phyloP scores from a whole-genome alignment of 768 basidiomycete species.

The Pleurotus salmoneostramineus region DNA sequence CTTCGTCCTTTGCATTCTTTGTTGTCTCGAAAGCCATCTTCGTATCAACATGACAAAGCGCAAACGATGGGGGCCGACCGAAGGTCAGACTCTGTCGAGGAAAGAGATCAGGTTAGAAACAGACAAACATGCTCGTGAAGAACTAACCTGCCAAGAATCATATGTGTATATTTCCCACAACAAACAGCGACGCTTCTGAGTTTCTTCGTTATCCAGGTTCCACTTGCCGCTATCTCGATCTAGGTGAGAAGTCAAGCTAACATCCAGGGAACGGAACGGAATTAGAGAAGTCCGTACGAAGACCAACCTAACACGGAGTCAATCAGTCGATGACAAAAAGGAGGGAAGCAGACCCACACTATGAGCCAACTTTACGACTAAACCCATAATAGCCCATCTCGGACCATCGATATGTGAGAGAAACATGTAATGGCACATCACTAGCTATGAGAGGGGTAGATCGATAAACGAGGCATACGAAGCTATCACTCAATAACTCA shows the following conservation, averaged over 20 bases:
- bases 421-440: slow-evolving; percentile 56
- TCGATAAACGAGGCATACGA: not conserved
- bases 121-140: not conserved
- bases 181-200: slow-evolving; percentile 52
- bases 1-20: slow-evolving; percentile 42
- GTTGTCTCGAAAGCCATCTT: slow-evolving; percentile 44
- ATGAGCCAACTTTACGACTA: slow-evolving; percentile 66
- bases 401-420: slow-evolving; percentile 50
- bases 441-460: slow-evolving; percentile 35
- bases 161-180: slow-evolving; percentile 67
- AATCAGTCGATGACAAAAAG: slow-evolving; percentile 13
- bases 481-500: slow-evolving; percentile 22
- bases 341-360: slow-evolving; percentile 41
- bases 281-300: slow-evolving; percentile 42
- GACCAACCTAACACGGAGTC: slow-evolving; percentile 44
- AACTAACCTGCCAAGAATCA: slow-evolving; percentile 65
- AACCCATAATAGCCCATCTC: slow-evolving; percentile 68
- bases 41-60: slow-evolving; percentile 51
- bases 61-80: slow-evolving; percentile 66
- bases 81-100: slow-evolving; percentile 58
- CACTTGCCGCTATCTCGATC: slow-evolving; percentile 69
- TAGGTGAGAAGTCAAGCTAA: slow-evolving; percentile 21
- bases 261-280: not conserved
- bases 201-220: slow-evolving; percentile 54
- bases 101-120: slow-evolving; percentile 2